Conservation (phyloP, 768 basidiomycete species). For the Mycena latifolia region DNA sequence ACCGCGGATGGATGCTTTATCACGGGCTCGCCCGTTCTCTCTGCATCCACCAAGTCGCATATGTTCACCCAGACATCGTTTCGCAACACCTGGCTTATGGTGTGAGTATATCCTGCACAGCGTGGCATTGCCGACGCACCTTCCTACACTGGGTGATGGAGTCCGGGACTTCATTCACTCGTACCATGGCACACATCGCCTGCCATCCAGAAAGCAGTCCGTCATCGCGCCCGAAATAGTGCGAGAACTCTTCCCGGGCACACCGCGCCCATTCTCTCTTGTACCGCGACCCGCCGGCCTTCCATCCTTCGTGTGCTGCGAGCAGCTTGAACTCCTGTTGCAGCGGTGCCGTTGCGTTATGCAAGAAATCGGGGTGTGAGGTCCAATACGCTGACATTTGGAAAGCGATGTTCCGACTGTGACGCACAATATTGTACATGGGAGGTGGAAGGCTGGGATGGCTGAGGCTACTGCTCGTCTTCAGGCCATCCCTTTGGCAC, state of each 20-base stretch:
- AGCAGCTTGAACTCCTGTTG: slow-evolving; percentile 31
- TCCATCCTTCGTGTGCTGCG: slow-evolving; percentile 28
- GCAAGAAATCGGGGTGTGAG: slow-evolving; percentile 26
- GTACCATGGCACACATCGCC: slow-evolving; percentile 26
- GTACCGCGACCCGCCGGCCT: not conserved
- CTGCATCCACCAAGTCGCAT: slow-evolving; percentile 30
- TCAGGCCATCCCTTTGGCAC: no score
- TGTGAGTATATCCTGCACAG: not conserved
- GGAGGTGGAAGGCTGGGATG: not conserved
- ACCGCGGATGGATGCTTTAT: slow-evolving; percentile 18
- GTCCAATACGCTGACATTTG: slow-evolving; percentile 28
- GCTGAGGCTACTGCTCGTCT: not conserved
- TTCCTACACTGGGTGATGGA: slow-evolving; percentile 33
- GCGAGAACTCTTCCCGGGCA: slow-evolving; percentile 24
- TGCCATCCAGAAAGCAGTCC: slow-evolving; percentile 32
- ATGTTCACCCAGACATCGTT: slow-evolving; percentile 31
- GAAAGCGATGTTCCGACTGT: no score
- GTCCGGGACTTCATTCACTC: slow-evolving; percentile 15
- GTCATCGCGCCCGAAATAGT: slow-evolving; percentile 27
- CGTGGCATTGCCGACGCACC: slow-evolving; percentile 14
- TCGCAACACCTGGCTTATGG: slow-evolving; percentile 10
- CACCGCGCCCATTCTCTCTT: slow-evolving; percentile 28
- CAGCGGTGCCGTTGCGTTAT: slow-evolving; percentile 22
- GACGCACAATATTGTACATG: not conserved
- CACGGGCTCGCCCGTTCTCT: slow-evolving; percentile 25